Base-by-base conservation (phyloP, 2,329 filamentous ascomycete species). In the Penicillium sp. region DNA sequence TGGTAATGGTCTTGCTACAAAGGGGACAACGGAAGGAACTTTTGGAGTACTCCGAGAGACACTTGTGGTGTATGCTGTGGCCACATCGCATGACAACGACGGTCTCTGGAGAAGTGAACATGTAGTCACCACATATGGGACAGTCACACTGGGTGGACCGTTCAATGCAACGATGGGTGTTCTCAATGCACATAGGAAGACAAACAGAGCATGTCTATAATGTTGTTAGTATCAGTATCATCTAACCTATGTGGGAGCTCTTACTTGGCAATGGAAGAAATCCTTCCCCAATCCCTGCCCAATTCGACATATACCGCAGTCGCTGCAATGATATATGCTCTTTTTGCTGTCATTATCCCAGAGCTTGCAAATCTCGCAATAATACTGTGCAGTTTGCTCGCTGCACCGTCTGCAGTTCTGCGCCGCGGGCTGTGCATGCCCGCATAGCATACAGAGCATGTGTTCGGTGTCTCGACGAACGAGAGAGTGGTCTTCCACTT, bases 361-460 rank as follows among this genome's bases (percentile, higher is more conserved):
- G 2, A 99, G 81, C 75, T 97, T 97, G 81, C 94, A 99, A 53
- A 94, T 89, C 52, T 86, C 84, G 76, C 94, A 99, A 71, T 95
- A 99, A 73, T 97, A 97, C 68, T 89, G 89, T 13, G 93, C 92
- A 7, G 90, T 85, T 56, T 86, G 84, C 63, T 86, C 85, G 18
- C 87, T 88, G 71, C 94, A 99, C 54, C 85, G 81, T 49, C 82
- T 80, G 72, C 94, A 99, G 50, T 85, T 81, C 61, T 96, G 90
- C 31, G 85, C 85, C 4, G 89, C 92, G 55, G 84, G 84, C 67
- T 99, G 94, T 2, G 94, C 88, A 54, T 89, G 90, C 7, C 87
- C 85, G 72, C 94, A 99, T 29, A 92, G 81, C 94, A 99, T 99
- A 73, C 94, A 99, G 6, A 99, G 82, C 94, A 99, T 99, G 67